phyloP scores from a whole-genome alignment of 208 protist genomes.

The Acanthamoeba sp. region DNA sequence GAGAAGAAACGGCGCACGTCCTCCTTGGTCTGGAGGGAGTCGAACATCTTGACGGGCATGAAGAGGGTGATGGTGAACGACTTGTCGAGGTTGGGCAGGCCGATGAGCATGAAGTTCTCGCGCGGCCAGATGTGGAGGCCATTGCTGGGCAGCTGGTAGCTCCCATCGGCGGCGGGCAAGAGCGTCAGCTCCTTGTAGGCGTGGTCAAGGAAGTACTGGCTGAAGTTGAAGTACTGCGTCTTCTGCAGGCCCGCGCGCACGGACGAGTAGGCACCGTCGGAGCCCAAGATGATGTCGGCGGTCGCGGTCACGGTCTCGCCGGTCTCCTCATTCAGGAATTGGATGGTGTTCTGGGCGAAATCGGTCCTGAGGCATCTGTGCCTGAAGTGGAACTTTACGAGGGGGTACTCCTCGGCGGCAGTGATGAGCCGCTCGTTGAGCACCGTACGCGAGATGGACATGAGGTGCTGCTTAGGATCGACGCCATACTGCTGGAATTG shows the following conservation, averaged over 20 bases:
- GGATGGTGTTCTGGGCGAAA: constrained; percentile 29
- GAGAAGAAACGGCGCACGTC: constrained; percentile 77
- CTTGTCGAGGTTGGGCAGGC: constrained; percentile 80
- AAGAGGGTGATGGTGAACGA: constrained; percentile 83
- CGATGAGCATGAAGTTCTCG: constrained; percentile 84
- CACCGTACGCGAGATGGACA: constrained; percentile 66
- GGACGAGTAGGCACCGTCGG: constrained; percentile 68
- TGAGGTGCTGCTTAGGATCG: constrained; percentile 52
- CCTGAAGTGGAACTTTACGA: constrained; percentile 63
- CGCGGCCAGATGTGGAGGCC: constrained; percentile 85
- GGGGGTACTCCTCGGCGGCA: constrained; percentile 10
- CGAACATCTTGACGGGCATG: constrained; percentile 78
- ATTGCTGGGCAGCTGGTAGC: constrained; percentile 50
- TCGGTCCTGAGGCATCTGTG: constrained; percentile 13
- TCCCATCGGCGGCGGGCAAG: not conserved
- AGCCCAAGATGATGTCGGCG: constrained; percentile 50
- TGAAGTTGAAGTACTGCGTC: constrained; percentile 64
- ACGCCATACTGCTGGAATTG: constrained; percentile 65
- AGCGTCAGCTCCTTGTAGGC: constrained; percentile 76
- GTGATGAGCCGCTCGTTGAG: constrained; percentile 71
- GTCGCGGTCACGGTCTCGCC: constrained; percentile 13
- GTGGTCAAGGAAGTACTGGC: constrained; percentile 72
- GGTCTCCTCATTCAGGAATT: constrained; percentile 5
- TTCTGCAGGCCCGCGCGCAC: constrained; percentile 19
- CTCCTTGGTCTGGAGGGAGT: constrained; percentile 63